phyloP scores from a whole-genome alignment of 495 filamentous ascomycete species.

The Aspergillus ellipticus region DNA sequence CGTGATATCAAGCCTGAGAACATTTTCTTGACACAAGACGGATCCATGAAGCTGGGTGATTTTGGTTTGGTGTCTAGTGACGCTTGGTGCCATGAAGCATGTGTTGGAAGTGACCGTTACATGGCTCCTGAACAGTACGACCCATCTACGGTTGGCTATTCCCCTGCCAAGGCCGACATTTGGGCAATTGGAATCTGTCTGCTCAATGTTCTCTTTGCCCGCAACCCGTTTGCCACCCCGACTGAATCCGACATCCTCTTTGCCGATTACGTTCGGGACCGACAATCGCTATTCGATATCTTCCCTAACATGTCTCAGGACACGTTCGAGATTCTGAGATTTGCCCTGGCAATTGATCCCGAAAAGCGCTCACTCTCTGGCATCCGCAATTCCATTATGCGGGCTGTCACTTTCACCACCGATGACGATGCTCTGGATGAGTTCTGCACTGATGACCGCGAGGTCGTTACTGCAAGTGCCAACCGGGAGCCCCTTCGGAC shows the following conservation, averaged over 20 bases:
- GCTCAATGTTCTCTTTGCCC: conserved; percentile 90
- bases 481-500: conserved; percentile 95
- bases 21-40: conserved; percentile 84
- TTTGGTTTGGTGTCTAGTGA: conserved; percentile 89
- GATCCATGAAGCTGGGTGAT: conserved; percentile 93
- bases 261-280: conserved; percentile 85
- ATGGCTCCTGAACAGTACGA: conserved; percentile 99
- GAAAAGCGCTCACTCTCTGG: conserved; percentile 76
- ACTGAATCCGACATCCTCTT: conserved; percentile 84
- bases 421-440: conserved; percentile 89
- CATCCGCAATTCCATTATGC: conserved; percentile 70
- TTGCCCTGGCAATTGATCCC: conserved; percentile 87
- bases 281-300: conserved; percentile 93
- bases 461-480: conserved; percentile 69
- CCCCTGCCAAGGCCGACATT: conserved; percentile 87
- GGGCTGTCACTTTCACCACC: conserved; percentile 87
- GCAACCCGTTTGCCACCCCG: conserved; percentile 89
- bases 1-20: conserved; percentile 99
- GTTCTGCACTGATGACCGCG: conserved; percentile 81
- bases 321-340: conserved; percentile 85
- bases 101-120: conserved; percentile 95
- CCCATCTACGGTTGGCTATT: conserved; percentile 78
- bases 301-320: conserved; percentile 98
- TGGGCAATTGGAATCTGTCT: conserved; percentile 97
- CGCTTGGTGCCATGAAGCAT: conserved; percentile 81